Evolutionary conservation across 2,329 filamentous ascomycete species (phyloP), one percentile per base, ranked within the genome.

Genomic region (Cercospora sp.): DNA sequence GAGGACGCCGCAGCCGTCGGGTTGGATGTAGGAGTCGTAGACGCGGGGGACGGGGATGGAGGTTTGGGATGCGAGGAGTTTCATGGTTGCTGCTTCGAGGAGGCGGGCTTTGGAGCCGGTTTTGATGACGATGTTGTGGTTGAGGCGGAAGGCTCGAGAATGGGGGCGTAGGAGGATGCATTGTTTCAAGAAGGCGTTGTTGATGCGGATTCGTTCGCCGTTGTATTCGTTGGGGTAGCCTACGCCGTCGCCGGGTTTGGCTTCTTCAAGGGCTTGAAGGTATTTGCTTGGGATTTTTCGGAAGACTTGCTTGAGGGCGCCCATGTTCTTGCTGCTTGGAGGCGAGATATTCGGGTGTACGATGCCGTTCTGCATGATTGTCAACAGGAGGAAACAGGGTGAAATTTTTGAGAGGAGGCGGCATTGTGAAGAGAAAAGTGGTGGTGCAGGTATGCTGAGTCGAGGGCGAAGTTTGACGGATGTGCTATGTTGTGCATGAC

Each of bases 11-110:
- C 63, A 57, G 51, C 65, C 65, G 55, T 67, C 65, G 10, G 57
- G 18, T 42, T 64, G 61, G 16, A 59, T 20, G 45, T 68, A 65
- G 33, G 62, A 57, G 40, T 68, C 58, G 63, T 61, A 31, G 23
- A 68, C 63, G 36, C 36, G 64, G 10, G 66, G 66, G 7, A 68
- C 51, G 18, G 66, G 66, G 20, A 68, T 55, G n/a, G 62, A 62
- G 18, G 66, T 68, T 26, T 57, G 28, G 20, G 60, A 58, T 1
- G 62, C 42, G 5, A 65, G 28, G 13, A 65, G 18, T 18, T 59
- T 33, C 66, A 68, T 62, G 18, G 58, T 58, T 18, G 45, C 63
- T 12, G 59, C 63, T 58, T 68, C 66, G 4, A 62, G 33, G 16
- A 67, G 28, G n/a, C 65, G 60, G 23, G 40, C 23, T 28, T 23